Conservation (phyloP, 257 asterid genomes). For the Cruciata laevipes region DNA sequence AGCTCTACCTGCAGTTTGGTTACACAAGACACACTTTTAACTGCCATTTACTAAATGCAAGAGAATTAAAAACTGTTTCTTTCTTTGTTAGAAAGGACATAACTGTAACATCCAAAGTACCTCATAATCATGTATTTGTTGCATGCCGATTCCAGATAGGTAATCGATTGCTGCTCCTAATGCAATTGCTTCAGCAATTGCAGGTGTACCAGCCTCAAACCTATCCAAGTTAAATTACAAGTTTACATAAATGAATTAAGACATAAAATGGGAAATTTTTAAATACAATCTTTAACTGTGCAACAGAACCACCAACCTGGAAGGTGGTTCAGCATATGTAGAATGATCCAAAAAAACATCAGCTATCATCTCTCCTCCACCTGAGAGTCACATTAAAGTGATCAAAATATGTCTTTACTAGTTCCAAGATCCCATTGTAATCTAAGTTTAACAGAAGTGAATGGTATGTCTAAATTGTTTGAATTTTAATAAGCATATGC, state of each 20-base stretch:
- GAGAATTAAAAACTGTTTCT: neutral
- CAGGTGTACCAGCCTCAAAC: conserved; percentile 98
- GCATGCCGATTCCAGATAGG: conserved; percentile 84
- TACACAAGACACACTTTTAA: neutral
- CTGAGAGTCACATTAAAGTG: conserved; percentile 32
- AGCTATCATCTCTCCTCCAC: conserved; percentile 99
- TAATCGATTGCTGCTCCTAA: conserved; percentile 89
- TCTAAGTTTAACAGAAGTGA: neutral
- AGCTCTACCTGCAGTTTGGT: conserved; percentile 50
- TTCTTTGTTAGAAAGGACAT: neutral
- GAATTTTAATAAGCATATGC: conserved; percentile 10
- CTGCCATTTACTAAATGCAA: neutral
- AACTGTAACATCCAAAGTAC: conserved; percentile 21
- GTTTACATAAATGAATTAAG: neutral
- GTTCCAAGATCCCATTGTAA: neutral
- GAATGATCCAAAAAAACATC: conserved; percentile 90
- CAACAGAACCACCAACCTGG: conserved; percentile 45
- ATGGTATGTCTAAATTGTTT: neutral
- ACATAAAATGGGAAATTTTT: neutral
- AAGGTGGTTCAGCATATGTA: conserved; percentile 93
- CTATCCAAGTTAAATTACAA: conserved; percentile 26
- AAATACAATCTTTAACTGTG: neutral
- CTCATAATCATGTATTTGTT: conserved; percentile 84
- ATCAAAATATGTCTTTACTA: neutral
- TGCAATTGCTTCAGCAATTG: conserved; percentile 91